Base-by-base conservation (phyloP, 805 yeast genomes). In the Alloascoidea africana region DNA sequence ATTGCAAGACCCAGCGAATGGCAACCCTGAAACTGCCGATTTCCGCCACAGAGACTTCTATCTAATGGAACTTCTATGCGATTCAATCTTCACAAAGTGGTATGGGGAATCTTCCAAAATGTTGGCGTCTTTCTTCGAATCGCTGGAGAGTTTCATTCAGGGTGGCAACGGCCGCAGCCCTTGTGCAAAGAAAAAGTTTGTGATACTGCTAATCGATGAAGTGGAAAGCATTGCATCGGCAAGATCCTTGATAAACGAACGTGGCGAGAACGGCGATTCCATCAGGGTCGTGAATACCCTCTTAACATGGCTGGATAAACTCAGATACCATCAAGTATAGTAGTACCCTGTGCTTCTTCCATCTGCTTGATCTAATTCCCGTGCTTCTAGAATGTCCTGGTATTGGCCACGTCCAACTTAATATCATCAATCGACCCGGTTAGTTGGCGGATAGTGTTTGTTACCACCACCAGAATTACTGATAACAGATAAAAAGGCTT, bases 71-170 rank as follows among this genome's bases (percentile, higher is more conserved):
- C 37, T 65, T 2, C 55, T 65, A 1, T 63, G 68, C 39, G 59
- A 66, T 4, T 52, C 55, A 27, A 47, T 66, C 1, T 63, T 65
- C 38, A 65, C 71, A 3, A 54, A 63, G 42, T 66, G 67, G 62
- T 58, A 60, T 42, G 68, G 69, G 4, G 69, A 66, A 43, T 60
- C 67, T 17, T 59, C 69, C 3, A 63, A 60, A 38, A 62, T 63
- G 36, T 44, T 66, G 13, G 56, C 55, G 16, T 39, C 41, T 8
- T 43, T 66, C 14, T 65, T 66, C 38, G 47, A 50, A 13, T 59
- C 58, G 18, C 43, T 64, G 3, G 56, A 52, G 38, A 38, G 38
- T 1, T 18, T 62, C 16, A 38, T 57, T 14, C 39, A 41, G 34
- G 37, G 37, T 3, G 41, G 41, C n/a, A n/a, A n/a, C n/a, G n/a